These are phyloP conservation scores for Paecilomyces dactylethromorphus DNA, from an alignment of 2,329 filamentous ascomycete species.

Conservation along the genomic window DNA sequence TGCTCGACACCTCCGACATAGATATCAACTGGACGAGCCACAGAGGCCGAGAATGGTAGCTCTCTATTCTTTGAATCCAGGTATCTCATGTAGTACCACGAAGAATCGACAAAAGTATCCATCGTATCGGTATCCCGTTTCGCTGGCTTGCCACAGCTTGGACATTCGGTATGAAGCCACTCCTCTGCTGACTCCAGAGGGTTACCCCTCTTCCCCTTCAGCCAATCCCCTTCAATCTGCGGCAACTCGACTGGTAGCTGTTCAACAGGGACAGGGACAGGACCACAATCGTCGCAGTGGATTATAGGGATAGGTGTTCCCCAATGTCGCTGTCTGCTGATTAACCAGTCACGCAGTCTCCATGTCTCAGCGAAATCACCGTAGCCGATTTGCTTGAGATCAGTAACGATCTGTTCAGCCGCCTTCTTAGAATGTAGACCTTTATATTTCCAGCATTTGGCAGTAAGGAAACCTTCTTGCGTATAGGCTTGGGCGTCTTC, in stretches of 20 bases:
- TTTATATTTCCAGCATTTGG: constrained; percentile 58
- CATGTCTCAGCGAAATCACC: constrained; percentile 64
- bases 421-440: constrained; percentile 59
- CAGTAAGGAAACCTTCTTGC: constrained; percentile 61
- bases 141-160: constrained; percentile 60
- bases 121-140: constrained; percentile 87
- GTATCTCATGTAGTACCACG: constrained; percentile 86
- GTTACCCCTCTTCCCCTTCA: constrained; percentile 65
- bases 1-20: constrained; percentile 89
- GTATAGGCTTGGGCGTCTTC: constrained; percentile 52
- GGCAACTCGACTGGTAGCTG: constrained; percentile 74
- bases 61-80: constrained; percentile 61
- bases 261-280: constrained; percentile 68
- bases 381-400: constrained; percentile 45
- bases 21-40: constrained; percentile 68
- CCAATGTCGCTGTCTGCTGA: constrained; percentile 91
- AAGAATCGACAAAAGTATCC: constrained; percentile 94
- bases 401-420: constrained; percentile 52
- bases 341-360: constrained; percentile 81
- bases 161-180: constrained; percentile 71
- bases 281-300: constrained; percentile 69
- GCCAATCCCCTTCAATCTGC: constrained; percentile 60
- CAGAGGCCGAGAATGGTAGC: constrained; percentile 53
- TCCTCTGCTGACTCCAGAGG: constrained; percentile 64
- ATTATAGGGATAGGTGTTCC: constrained; percentile 84